Evolutionary conservation across 768 basidiomycete genomes (phyloP).

Genomic region (Omphalotus guepiniiformis): DNA sequence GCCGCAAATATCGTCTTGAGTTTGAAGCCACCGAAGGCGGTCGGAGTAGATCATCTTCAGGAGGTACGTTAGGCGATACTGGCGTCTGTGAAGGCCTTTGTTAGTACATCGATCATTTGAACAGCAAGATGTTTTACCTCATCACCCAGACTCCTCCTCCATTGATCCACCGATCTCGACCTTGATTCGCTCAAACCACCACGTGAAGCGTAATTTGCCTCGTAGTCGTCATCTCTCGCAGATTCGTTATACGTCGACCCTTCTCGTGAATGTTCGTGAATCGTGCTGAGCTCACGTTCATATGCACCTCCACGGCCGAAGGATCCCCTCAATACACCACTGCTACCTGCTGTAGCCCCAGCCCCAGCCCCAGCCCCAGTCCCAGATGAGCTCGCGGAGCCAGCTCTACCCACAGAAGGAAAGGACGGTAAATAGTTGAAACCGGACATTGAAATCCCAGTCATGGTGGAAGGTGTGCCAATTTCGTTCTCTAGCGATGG

Average conservation of each 20-base stretch:
- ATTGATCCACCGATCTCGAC: conserved; percentile 4
- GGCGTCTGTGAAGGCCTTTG: neutral
- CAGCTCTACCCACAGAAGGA: too few species aligned
- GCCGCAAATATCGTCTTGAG: neutral
- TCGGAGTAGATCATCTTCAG: neutral
- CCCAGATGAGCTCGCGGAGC: neutral
- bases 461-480: conserved; percentile 6
- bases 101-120: too few species aligned
- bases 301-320: neutral
- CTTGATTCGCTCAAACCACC: neutral
- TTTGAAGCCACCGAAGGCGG: conserved; percentile 3
- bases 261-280: conserved; percentile 9
- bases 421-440: neutral
- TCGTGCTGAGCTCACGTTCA: conserved; percentile 5
- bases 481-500: conserved; percentile 1
- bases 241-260: conserved; percentile 3
- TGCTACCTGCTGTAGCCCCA: neutral
- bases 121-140: neutral
- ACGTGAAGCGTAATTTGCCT: too few species aligned
- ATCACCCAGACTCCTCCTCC: conserved; percentile 3
- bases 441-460: neutral
- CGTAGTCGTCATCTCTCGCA: neutral
- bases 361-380: neutral
- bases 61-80: neutral
- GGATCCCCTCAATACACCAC: neutral